Evolutionary conservation across 495 filamentous ascomycete genomes (phyloP), one percentile per base, ranked within the genome.

Genomic region (Neurospora sp.): DNA sequence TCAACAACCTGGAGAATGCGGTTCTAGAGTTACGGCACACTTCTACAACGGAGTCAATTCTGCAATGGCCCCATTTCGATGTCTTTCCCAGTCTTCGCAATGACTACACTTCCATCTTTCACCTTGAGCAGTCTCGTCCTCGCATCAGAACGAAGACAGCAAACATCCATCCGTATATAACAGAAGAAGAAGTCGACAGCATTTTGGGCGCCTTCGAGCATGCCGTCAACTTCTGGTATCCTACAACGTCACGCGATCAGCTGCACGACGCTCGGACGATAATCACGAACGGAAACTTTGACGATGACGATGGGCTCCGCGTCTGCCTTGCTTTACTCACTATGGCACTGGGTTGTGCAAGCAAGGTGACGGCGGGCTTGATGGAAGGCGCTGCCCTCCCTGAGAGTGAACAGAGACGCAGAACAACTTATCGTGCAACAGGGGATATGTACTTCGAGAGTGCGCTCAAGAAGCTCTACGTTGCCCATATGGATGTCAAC

Each of bases 141-240:
- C 74, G 76, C 0, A 68, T 81, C 9, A 61, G 65, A 18, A 75
- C 75, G 4, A 65, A 71, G 38, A 40, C 74, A 9, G 41, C 70
- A 4, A 72, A 70, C 39, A 78, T 80, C 40, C 69, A 73, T 31
- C 79, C 77, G 4, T 83, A 83, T 72, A 74, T 84, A 12, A 83
- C 79, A 5, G 41, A 73, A 2, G 75, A 79, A 7, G 85, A 87
- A 48, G 76, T 81, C 0, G 72, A 81, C n/a, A 76, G 79, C 37
- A 76, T 86, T 16, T 74, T 86, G 35, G 72, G 72, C 1, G 76
- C 79, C 14, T 82, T 82, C 40, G 71, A 77, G 41, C 69, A 74
- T 8, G 73, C 72, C 61, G 76, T 81, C n/a, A 82, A 82, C 72
- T 82, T 82, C 68, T 81, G 79, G 79, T 82, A 82, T 75, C 81